Evolutionary conservation across 2,329 filamentous ascomycete species (phyloP), one percentile per base, ranked within the genome.

Genomic region (Salinomyces thailandicus): DNA sequence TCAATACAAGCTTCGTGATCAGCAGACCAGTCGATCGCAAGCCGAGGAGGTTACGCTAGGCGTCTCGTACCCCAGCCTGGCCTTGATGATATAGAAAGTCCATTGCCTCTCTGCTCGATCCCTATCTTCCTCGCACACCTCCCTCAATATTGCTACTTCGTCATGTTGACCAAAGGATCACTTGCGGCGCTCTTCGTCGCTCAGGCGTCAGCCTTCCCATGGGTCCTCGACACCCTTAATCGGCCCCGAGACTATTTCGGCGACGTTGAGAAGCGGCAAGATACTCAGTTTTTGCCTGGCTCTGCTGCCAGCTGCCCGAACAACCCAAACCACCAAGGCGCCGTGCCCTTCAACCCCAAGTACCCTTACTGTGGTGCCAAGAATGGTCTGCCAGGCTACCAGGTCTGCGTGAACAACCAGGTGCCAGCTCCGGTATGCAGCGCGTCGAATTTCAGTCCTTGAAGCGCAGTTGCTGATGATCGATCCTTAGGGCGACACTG

Each of bases 351-450:
- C 36, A 52, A 46, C 7, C 34, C 41, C 14, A 35, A 52, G 31
- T 61, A 49, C 35, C 60, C 58, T n/a, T 65, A 66, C 42, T 58
- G 55, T 22, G 51, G 52, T 13, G 61, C 63, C 5, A 55, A 54
- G 33, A 57, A 62, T 33, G 62, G 62, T 19, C 20, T 50, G 6
- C 58, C 55, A n/a, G 62, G 62, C 4, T 60, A 49, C 30, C 35
- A 37, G 14, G 27, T 37, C 16, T 37, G 35, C 27, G 18, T 12
- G 40, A 41, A 46, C 43, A 49, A 45, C 42, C 26, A 18, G 22
- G 48, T 45, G 58, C 53, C 18, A 56, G 59, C 13, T 62, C 9
- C 4, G n/a, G 14, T 2, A 15, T 33, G n/a, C 9, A 26, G 22
- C 9, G 22, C 9, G n/a, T 26, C 22, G n/a, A n/a, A 26, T 26